These are phyloP conservation scores for Talaromyces sp. DNA, from an alignment of 2,329 filamentous ascomycete genomes.

Conservation along the genomic window DNA sequence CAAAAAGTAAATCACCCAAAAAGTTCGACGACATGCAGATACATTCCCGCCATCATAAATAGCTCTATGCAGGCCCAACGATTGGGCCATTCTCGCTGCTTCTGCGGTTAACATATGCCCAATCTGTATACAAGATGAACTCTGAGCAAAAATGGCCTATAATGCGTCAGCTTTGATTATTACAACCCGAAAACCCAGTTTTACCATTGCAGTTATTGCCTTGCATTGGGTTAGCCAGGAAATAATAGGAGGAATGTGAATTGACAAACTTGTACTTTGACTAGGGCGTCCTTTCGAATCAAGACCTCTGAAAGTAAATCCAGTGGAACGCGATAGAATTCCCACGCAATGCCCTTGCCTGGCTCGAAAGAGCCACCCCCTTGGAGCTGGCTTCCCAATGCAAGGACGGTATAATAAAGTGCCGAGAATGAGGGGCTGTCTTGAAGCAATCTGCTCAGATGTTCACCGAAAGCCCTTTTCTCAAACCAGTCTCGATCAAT, in stretches of 20 bases:
- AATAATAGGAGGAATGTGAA: not conserved
- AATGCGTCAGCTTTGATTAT: conserved; percentile 4
- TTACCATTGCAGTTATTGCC: conserved; percentile 23
- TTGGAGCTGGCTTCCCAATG: not conserved
- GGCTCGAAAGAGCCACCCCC: not conserved
- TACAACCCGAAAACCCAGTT: not conserved
- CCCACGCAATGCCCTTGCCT: not conserved
- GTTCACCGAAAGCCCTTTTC: conserved; percentile 21
- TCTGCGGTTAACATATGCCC: not conserved
- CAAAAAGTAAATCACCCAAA: not conserved
- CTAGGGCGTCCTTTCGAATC: not conserved
- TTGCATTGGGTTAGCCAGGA: not conserved
- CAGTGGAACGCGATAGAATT: not conserved
- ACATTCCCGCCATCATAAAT: not conserved
- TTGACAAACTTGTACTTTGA: not conserved
- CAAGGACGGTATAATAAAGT: not conserved
- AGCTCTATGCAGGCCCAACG: not conserved
- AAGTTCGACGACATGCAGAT: not conserved
- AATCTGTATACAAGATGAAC: not conserved
- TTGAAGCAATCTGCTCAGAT: not conserved
- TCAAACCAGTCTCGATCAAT: conserved; percentile 34
- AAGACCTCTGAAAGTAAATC: not conserved
- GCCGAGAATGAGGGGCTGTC: not conserved
- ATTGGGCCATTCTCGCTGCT: not conserved
- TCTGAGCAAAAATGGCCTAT: conserved; percentile 1